Conservation (phyloP, 345 rosid species). For the Anastatica hierochuntica region DNA sequence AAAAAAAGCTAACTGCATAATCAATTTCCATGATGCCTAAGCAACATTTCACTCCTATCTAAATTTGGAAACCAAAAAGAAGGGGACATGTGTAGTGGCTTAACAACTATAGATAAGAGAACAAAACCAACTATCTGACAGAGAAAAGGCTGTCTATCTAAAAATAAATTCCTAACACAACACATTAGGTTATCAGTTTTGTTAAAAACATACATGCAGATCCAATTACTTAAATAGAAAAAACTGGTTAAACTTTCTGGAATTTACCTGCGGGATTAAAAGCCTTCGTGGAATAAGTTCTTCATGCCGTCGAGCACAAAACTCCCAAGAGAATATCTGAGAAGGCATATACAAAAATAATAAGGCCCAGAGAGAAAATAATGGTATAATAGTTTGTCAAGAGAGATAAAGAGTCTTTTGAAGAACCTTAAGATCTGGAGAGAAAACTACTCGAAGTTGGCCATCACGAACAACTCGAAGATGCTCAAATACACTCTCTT, state of each 20-base stretch:
- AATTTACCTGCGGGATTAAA: conserved; percentile 80
- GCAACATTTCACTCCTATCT: no score
- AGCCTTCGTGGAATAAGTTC: conserved; percentile 92
- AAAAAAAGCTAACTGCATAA: neutral
- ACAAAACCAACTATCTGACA: no score
- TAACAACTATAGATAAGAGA: no score
- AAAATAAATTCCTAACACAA: no score
- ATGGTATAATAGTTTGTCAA: neutral
- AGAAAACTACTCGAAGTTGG: conserved; percentile 85
- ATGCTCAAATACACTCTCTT: conserved; percentile 98
- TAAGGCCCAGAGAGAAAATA: neutral
- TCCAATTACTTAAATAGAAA: no score
- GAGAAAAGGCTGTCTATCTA: no score
- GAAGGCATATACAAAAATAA: conserved; percentile 4
- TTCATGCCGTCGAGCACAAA: conserved; percentile 97
- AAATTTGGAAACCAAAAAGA: no score
- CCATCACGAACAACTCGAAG: conserved; percentile 99
- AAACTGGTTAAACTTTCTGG: no score
- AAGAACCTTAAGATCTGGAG: conserved; percentile 84
- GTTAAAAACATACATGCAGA: no score
- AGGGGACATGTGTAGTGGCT: no score
- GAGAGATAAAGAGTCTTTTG: conserved; percentile 2
- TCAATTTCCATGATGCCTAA: neutral
- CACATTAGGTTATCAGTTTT: no score
- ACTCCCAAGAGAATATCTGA: conserved; percentile 96